A percentile compares a stretch with the other conserved stretches of the same genome.
phyloP scores from a whole-genome alignment of 2,329 filamentous ascomycete species.

The Eurotiales sp. region DNA sequence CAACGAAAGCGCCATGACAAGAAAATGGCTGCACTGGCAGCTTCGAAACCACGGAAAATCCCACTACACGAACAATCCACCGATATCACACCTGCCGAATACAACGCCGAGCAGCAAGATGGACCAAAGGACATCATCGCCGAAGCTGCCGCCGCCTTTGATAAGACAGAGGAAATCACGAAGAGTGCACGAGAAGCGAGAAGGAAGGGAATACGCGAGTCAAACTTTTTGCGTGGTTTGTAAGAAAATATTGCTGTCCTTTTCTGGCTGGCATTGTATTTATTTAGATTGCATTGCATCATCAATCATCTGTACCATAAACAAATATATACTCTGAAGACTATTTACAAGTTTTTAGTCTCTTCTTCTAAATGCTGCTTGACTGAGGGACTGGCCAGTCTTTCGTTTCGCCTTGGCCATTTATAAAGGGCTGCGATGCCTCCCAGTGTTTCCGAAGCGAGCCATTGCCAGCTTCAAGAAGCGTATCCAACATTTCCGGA shows the following conservation, averaged over 20 bases:
- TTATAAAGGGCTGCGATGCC: slow-evolving; percentile 28
- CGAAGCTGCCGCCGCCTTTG: slow-evolving; percentile 34
- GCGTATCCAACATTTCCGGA: slow-evolving; percentile 20
- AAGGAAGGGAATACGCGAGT: slow-evolving; percentile 44
- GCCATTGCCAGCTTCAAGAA: slow-evolving; percentile 25
- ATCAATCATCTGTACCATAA: not conserved
- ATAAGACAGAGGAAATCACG: slow-evolving; percentile 39
- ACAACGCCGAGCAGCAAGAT: slow-evolving; percentile 26
- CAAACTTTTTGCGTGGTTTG: slow-evolving; percentile 47
- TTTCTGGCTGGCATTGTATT: slow-evolving; percentile 1
- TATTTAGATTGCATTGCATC: slow-evolving; percentile 3
- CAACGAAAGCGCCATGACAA: slow-evolving; percentile 45
- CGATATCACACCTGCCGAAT: slow-evolving; percentile 41
- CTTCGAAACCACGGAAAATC: slow-evolving; percentile 37
- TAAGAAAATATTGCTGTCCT: slow-evolving; percentile 22
- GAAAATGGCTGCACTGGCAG: slow-evolving; percentile 42
- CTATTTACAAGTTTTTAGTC: not conserved
- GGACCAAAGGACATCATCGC: slow-evolving; percentile 23
- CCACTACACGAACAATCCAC: slow-evolving; percentile 44
- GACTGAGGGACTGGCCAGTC: slow-evolving; percentile 25
- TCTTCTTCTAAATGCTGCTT: not conserved
- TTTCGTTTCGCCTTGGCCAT: slow-evolving; percentile 32
- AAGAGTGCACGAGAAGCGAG: slow-evolving; percentile 44
- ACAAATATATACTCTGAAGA: not conserved
- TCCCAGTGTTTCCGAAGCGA: slow-evolving; percentile 27